Base-by-base conservation (phyloP, 768 basidiomycete genomes). In the Paxillus rubicundulus region DNA sequence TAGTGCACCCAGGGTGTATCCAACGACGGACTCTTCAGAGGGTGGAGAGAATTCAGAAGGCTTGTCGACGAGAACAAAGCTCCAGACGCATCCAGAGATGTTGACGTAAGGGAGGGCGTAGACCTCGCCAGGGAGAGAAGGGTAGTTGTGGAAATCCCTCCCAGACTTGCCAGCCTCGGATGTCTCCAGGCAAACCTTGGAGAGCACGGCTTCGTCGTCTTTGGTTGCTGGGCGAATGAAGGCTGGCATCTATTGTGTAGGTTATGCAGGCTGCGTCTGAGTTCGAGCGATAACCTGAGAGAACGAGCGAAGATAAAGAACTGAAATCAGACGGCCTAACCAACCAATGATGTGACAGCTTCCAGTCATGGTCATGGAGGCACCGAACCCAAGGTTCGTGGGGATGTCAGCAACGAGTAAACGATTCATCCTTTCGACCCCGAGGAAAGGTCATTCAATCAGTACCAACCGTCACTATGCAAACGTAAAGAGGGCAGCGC, bases 21-120 rank as follows among this genome's bases (percentile, higher is more conserved):
- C 90, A 39, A 91, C 86, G 2, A 85, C 79, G 9, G 68, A 63
- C 28, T 67, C 67, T 34, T 74, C 72, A 43, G 68, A 59, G 33
- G 53, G 53, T 14, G 54, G 54, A n/a, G 58, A 61, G 39, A 45
- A 45, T 33, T 59, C 65, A 38, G 41, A 43, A 18, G 60, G 53
- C 43, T 70, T 68, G 42, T 85, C 82, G 38, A 80, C 82, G 64
- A 92, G 70, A 38, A 91, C 87, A 65, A 87, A 92, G 10, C 80
- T 87, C 79, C 82, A 89, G 20, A 84, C 82, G 48, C 62, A 58
- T 6, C 71, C 77, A n/a, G 82, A 78, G 14, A 86, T 69, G 48
- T 81, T 80, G 52, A 87, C 76, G 67, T 92, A 92, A 2, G 89
- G 89, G 42, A 88, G 78, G 3, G 89, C 84, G 61, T 84, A 91